Evolutionary conservation across 2,329 filamentous ascomycete genomes (phyloP).

Genomic region (Phaeosphaeriaceae sp.): DNA sequence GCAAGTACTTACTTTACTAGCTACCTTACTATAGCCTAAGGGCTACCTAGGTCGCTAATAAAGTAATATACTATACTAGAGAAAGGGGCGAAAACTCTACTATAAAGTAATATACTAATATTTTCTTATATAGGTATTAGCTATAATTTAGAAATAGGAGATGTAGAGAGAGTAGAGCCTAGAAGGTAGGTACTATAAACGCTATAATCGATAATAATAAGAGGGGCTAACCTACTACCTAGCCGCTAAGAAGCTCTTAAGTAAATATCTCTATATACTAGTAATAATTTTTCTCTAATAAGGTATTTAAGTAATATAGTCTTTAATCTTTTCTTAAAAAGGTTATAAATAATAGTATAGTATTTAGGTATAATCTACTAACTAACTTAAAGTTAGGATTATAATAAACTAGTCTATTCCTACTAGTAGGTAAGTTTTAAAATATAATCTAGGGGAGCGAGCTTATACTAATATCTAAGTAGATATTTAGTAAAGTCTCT

Average conservation of each 20-base stretch:
- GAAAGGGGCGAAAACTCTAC: not conserved
- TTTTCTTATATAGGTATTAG: not conserved
- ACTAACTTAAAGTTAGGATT: not conserved
- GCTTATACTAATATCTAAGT: not conserved
- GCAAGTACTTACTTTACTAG: too few species aligned
- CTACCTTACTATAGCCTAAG: too few species aligned
- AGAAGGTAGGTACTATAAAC: not conserved
- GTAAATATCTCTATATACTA: not conserved
- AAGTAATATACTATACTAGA: not conserved
- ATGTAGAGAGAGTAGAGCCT: not conserved
- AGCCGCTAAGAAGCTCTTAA: not conserved
- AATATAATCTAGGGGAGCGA: not conserved
- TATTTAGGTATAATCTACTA: not conserved
- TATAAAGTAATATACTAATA: not conserved
- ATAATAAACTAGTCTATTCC: not conserved
- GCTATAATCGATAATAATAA: not conserved
- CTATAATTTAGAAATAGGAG: not conserved
- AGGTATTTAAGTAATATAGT: not conserved
- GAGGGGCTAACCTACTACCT: not conserved
- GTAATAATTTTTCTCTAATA: not conserved
- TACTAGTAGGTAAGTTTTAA: not conserved
- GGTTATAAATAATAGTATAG: not conserved
- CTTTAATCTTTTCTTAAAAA: not conserved
- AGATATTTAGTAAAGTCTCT: not conserved
- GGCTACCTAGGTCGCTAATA: not conserved